Base-by-base conservation (phyloP, 805 yeast genomes). In the Nakazawaea ernobii region DNA sequence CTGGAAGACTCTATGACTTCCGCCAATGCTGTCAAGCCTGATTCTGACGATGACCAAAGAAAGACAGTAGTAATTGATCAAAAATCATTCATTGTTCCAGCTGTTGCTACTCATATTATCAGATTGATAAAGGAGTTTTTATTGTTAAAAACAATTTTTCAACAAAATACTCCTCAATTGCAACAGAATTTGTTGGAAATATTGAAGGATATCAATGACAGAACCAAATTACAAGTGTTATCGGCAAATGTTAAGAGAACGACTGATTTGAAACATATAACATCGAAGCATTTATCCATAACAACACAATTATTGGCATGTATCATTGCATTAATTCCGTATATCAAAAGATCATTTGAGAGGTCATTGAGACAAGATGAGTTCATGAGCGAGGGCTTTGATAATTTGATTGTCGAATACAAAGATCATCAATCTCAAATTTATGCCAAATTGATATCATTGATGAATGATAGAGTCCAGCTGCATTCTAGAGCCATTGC, bases 161-260 rank as follows among this genome's bases (percentile, higher is more conserved):
- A 84, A 2, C 70, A 67, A 28, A 64, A 55, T 50, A 65, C 68
- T 1, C 41, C 60, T 0, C 52, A 56, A 7, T 66, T 79, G 37
- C 80, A 76, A 49, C 65, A 65, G 27, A 67, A 73, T 49, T 44
- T 78, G 28, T 45, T 67, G 5, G 80, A 74, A 40, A 54, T 79
- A n/a, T 53, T 82, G 39, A 71, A 73, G 37, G 63, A 74, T 9
- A 65, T 77, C 56, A 83, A 84, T 54, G 61, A 77, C 14, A 75
- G 80, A 50, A 66, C 77, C 6, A 73, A 77, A 4, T 77, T 78
- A 51, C 76, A 86, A 4, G 81, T 86, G 35, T 65, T 86, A 33
- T 84, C 82, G 39, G 89, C 91, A 1, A 87, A 86, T 37, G 92
- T 92, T 1, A 83, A 86, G 2, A 65, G 79, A 52, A 77, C 90